A percentile compares a stretch with the other conserved stretches of the same genome.
Evolutionary conservation across 345 rosid species (phyloP).

Genomic region (Gynandropsis gynandra): DNA sequence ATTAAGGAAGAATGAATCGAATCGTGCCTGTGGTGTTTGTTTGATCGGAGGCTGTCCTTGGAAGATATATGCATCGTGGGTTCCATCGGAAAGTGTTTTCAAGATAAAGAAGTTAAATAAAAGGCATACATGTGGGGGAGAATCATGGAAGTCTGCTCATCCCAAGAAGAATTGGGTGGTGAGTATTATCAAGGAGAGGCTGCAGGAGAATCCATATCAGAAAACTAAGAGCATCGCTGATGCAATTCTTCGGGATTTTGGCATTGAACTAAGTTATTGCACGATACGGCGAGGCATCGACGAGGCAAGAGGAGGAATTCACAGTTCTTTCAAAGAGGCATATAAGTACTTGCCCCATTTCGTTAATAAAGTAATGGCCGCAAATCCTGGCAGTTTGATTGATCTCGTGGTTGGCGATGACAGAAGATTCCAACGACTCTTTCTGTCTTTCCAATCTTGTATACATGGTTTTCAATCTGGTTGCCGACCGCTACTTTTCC

Average conservation of each 20-base stretch:
- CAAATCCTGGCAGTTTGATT: constrained; percentile 69
- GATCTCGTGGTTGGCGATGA: constrained; percentile 48
- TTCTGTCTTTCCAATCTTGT: constrained; percentile 59
- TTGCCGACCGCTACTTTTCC: constrained; percentile 85
- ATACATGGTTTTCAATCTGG: constrained; percentile 62
- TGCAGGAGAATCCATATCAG: constrained; percentile 66
- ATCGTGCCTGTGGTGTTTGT: constrained; percentile 72
- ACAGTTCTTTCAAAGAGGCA: constrained; percentile 68
- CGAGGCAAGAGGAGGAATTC: constrained; percentile 78
- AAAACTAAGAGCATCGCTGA: constrained; percentile 72
- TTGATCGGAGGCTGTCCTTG: constrained; percentile 59
- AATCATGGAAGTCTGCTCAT: constrained; percentile 75
- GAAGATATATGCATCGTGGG: constrained; percentile 83
- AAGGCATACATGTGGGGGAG: constrained; percentile 66
- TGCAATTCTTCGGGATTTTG: constrained; percentile 61
- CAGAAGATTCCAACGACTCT: constrained; percentile 63
- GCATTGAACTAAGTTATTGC: constrained; percentile 63
- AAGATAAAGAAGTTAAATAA: constrained; percentile 53
- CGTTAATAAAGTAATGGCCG: constrained; percentile 50
- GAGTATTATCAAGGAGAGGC: constrained; percentile 63
- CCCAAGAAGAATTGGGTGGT: constrained; percentile 84
- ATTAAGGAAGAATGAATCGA: constrained; percentile 72
- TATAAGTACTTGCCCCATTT: constrained; percentile 63
- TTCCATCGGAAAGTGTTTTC: constrained; percentile 56
- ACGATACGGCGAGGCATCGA: constrained; percentile 86